A percentile compares a stretch with the other conserved stretches of the same genome.
Conservation (phyloP, 2,329 filamentous ascomycete species). For the Reticulascus tulasneorum region DNA sequence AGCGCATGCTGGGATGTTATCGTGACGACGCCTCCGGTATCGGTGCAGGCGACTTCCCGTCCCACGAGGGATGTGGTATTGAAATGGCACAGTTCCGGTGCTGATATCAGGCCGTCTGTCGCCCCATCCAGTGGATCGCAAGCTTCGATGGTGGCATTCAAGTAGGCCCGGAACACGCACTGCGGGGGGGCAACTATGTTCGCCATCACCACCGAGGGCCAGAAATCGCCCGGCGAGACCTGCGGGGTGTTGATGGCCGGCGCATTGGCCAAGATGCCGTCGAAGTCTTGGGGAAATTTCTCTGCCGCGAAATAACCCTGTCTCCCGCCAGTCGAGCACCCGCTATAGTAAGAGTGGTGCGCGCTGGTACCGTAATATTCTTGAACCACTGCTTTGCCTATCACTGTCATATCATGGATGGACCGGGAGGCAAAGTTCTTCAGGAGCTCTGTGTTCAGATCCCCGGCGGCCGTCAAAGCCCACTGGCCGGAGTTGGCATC, state of each 20-base stretch:
- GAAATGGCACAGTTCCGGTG: constrained; percentile 3
- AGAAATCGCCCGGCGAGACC: not conserved
- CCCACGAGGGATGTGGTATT: not conserved
- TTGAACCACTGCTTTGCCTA: constrained; percentile 43
- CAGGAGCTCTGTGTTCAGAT: constrained; percentile 22
- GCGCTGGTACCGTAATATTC: constrained; percentile 38
- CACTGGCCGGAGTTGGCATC: constrained; percentile 8
- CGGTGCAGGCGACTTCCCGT: not conserved
- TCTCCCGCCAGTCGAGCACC: constrained; percentile 57
- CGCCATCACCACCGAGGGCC: constrained; percentile 7
- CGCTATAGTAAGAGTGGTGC: constrained; percentile 49
- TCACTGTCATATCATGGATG: constrained; percentile 41
- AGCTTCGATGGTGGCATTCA: constrained; percentile 1
- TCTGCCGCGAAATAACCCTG: constrained; percentile 54
- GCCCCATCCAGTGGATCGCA: constrained; percentile 4
- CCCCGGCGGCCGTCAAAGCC: not conserved
- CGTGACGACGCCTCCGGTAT: not conserved
- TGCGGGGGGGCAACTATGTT: constrained; percentile 6
- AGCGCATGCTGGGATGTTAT: not conserved
- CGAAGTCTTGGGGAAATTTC: constrained; percentile 51
- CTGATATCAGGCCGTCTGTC: constrained; percentile 4
- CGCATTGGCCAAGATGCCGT: constrained; percentile 49
- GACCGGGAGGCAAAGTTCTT: constrained; percentile 29
- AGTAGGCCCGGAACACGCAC: constrained; percentile 2
- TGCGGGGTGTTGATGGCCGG: constrained; percentile 28